phyloP scores from a whole-genome alignment of 1,284 basidiomycete species.

The Marasmius fiardii region DNA sequence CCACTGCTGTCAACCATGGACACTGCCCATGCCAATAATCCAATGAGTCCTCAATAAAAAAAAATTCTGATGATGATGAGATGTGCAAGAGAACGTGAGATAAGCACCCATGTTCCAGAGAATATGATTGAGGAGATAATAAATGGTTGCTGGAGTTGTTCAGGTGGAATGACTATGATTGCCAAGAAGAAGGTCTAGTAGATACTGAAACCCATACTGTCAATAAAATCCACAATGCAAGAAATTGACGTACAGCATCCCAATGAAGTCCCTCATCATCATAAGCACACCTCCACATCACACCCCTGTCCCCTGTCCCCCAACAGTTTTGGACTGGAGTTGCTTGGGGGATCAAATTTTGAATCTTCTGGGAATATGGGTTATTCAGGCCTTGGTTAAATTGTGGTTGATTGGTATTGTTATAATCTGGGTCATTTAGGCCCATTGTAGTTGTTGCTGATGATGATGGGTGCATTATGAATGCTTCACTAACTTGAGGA shows the following conservation, averaged over 20 bases:
- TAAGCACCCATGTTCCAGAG: not conserved
- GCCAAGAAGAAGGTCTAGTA: constrained; percentile 18
- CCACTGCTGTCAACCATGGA: constrained; percentile 15
- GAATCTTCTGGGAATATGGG: too few relatives aligned
- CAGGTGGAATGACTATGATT: constrained; percentile 19
- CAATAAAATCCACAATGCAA: not conserved
- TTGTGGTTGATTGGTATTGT: too few relatives aligned
- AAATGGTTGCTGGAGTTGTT: constrained; percentile 2
- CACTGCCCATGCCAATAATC: constrained; percentile 18
- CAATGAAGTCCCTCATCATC: constrained; percentile 18
- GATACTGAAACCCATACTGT: constrained; percentile 8
- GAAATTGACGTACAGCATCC: constrained; percentile 16
- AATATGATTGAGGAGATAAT: constrained; percentile 5
- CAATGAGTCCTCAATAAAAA: constrained; percentile 12
- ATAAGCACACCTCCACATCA: constrained; percentile 16
- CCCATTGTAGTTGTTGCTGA: too few relatives aligned
- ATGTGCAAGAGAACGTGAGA: not conserved
- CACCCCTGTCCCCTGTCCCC: too few relatives aligned
- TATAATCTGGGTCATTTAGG: too few relatives aligned
- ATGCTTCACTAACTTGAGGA: too few relatives aligned
- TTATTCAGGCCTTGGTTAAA: too few relatives aligned
- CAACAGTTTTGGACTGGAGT: too few relatives aligned
- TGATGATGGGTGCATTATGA: too few relatives aligned
- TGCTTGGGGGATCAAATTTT: too few relatives aligned
- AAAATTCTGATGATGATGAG: not conserved